phyloP scores from a whole-genome alignment of 2,329 filamentous ascomycete species.

The Beauveria bassiana region DNA sequence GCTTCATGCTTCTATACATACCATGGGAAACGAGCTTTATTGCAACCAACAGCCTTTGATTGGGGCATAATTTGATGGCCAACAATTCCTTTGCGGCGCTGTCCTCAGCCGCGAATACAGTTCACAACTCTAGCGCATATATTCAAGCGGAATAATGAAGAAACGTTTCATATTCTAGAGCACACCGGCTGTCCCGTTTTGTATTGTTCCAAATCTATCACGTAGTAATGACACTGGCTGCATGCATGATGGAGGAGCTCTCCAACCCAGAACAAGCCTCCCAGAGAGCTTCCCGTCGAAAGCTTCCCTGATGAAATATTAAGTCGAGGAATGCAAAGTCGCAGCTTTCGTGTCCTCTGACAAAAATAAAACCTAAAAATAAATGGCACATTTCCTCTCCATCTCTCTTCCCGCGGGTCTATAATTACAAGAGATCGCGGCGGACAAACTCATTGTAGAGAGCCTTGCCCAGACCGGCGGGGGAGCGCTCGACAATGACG shows the following conservation, averaged over 20 bases:
- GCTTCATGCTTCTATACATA: not conserved
- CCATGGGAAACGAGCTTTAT: not conserved
- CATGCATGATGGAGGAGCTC: not conserved
- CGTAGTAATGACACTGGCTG: conserved; percentile 11
- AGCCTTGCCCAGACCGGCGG: conserved; percentile 85
- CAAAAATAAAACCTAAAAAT: not conserved
- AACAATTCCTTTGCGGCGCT: not conserved
- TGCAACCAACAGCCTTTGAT: not conserved
- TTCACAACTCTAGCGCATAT: too few relatives aligned
- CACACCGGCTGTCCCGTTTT: conserved; percentile 11
- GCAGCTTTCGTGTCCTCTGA: conserved; percentile 1
- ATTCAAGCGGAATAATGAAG: too few relatives aligned
- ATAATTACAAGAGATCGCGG: conserved; percentile 74
- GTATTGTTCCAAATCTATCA: conserved; percentile 11
- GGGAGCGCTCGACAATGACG: conserved; percentile 92
- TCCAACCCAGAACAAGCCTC: not conserved
- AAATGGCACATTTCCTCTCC: not conserved
- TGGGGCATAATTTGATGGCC: not conserved
- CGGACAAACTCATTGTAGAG: conserved; percentile 94
- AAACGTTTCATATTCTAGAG: not conserved
- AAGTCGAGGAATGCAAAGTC: not conserved
- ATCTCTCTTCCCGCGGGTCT: not conserved
- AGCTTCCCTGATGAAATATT: not conserved
- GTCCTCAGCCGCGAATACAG: too few relatives aligned
- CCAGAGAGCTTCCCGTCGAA: not conserved